Conservation (phyloP, 192 early-diverging fungal genomes). For the Backusella luteola region DNA sequence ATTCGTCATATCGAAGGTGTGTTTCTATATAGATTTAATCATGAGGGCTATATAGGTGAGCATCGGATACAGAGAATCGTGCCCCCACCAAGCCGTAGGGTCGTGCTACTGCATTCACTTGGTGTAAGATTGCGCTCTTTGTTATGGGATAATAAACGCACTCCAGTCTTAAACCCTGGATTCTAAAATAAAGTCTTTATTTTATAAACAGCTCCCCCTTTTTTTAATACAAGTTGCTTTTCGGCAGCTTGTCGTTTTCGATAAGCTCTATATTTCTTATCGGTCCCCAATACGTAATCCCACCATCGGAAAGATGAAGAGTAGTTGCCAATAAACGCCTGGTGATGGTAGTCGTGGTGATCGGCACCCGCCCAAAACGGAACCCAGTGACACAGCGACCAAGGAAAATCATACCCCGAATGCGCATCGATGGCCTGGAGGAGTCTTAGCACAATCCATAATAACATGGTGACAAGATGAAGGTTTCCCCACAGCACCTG, state of each 20-base stretch:
- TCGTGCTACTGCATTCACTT: constrained; percentile 33
- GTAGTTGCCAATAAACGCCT: constrained; percentile 76
- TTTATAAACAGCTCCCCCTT: too few relatives aligned
- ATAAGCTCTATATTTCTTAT: constrained; percentile 30
- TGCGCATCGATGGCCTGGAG: constrained; percentile 87
- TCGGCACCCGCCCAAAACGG: constrained; percentile 91
- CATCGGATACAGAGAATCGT: constrained; percentile 51
- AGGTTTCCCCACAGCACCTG: constrained; percentile 53
- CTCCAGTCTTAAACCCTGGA: constrained; percentile 6
- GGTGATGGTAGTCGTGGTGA: constrained; percentile 95
- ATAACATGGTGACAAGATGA: constrained; percentile 81
- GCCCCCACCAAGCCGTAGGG: constrained; percentile 46
- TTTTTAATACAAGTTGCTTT: too few relatives aligned
- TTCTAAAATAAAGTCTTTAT: background rate
- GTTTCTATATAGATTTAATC: constrained; percentile 48
- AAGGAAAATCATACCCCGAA: constrained; percentile 95
- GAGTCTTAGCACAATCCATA: constrained; percentile 81
- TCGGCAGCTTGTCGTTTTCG: too few relatives aligned
- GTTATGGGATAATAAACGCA: constrained; percentile 12
- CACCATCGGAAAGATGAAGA: constrained; percentile 88
- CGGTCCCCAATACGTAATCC: constrained; percentile 87
- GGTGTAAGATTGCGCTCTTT: constrained; percentile 30
- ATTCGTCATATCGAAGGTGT: constrained; percentile 42
- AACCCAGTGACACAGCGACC: constrained; percentile 81
- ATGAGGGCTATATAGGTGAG: constrained; percentile 40